Conservation (phyloP, 345 rosid species). For the Salix purpurea region DNA sequence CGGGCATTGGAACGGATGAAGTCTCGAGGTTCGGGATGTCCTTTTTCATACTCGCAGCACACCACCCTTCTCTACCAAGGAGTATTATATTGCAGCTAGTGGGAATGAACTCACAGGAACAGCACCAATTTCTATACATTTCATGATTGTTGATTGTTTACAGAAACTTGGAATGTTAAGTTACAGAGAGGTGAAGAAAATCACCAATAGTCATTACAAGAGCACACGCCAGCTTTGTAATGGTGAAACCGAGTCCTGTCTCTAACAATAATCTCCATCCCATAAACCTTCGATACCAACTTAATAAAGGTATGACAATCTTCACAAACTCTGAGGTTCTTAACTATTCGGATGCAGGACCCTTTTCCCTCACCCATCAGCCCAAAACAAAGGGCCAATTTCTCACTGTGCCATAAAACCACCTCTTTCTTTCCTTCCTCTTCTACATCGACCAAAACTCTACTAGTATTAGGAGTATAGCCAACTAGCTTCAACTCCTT, state of each 20-base stretch:
- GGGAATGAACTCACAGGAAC: neutral
- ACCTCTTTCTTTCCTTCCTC: constrained; percentile 36
- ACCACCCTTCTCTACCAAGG: too few relatives aligned
- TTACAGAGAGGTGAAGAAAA: neutral
- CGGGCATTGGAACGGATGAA: too few relatives aligned
- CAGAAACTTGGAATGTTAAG: neutral
- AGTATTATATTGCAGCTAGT: neutral
- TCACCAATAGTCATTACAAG: constrained; percentile 41
- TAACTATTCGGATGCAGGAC: constrained; percentile 34
- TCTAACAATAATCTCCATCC: constrained; percentile 27
- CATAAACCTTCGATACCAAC: constrained; percentile 31
- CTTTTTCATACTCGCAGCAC: neutral
- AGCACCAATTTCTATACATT: neutral
- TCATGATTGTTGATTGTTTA: neutral
- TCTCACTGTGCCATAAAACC: constrained; percentile 37
- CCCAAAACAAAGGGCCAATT: constrained; percentile 40
- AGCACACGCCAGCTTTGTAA: constrained; percentile 33
- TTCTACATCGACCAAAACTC: constrained; percentile 37
- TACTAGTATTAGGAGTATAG: constrained; percentile 20
- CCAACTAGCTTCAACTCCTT: constrained; percentile 24
- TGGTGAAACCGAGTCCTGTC: constrained; percentile 40
- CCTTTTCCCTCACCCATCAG: constrained; percentile 18
- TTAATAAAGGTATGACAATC: constrained; percentile 42
- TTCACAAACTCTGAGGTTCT: constrained; percentile 46
- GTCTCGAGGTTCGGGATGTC: neutral